A percentile compares a stretch with the other conserved stretches of the same genome.
phyloP scores from a whole-genome alignment of 495 filamentous ascomycete genomes.

The Lepidopterella palustris region DNA sequence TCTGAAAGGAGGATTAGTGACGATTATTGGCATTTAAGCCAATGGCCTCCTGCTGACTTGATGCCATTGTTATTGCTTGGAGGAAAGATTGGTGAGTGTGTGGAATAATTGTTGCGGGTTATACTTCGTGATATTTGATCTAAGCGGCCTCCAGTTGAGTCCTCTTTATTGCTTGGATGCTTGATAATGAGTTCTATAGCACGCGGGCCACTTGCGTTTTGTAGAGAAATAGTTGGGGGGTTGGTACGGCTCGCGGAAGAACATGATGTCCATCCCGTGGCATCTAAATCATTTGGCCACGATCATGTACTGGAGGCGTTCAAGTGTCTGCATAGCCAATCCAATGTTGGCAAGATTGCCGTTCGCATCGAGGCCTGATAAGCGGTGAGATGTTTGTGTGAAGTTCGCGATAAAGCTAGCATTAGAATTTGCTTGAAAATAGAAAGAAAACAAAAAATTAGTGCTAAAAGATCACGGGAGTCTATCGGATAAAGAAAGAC shows the following conservation, averaged over 20 bases:
- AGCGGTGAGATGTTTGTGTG: too few relatives aligned
- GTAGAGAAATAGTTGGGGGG: slow-evolving; percentile 2
- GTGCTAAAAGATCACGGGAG: too few relatives aligned
- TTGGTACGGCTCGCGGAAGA: slow-evolving; percentile 2
- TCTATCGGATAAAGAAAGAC: too few relatives aligned
- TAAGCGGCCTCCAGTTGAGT: too few relatives aligned
- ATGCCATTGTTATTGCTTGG: slow-evolving; percentile 2
- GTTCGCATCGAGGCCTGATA: slow-evolving; percentile 2
- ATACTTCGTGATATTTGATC: not conserved
- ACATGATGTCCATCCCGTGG: slow-evolving; percentile 10
- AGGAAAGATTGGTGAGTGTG: slow-evolving; percentile 13
- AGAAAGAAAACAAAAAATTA: too few relatives aligned
- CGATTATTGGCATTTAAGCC: slow-evolving; percentile 8
- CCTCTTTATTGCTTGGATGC: too few relatives aligned
- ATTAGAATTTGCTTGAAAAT: too few relatives aligned
- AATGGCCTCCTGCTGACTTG: not conserved
- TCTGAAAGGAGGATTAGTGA: slow-evolving; percentile 6
- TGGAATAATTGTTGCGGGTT: not conserved
- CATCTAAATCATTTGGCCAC: slow-evolving; percentile 5
- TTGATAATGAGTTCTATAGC: slow-evolving; percentile 4
- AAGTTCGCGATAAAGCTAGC: too few relatives aligned
- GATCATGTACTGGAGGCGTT: slow-evolving; percentile 9
- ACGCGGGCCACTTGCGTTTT: slow-evolving; percentile 1
- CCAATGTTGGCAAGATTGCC: slow-evolving; percentile 13
- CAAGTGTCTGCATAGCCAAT: slow-evolving; percentile 5